Evolutionary conservation across 345 rosid species (phyloP).

Genomic region (Boechera retrofracta): DNA sequence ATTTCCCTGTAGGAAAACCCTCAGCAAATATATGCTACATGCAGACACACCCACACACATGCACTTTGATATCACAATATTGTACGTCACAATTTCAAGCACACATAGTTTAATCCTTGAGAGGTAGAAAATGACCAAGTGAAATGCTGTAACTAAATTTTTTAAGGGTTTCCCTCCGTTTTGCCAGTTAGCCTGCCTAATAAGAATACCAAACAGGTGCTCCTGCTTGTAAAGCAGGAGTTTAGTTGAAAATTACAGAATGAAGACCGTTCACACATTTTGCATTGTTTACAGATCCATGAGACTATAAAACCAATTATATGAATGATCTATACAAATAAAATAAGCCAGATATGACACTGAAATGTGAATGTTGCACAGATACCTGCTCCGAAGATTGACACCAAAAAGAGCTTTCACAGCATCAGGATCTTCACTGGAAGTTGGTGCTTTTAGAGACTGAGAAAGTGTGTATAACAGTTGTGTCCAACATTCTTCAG

Average conservation of each 20-base stretch:
- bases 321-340: slow-evolving; percentile 11
- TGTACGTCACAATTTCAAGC: slow-evolving; percentile 12
- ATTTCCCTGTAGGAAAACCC: slow-evolving; percentile 15
- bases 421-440: slow-evolving; percentile 72
- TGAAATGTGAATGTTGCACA: not conserved
- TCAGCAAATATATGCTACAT: slow-evolving; percentile 6
- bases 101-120: not conserved
- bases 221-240: not conserved
- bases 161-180: not conserved
- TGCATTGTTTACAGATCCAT: not conserved
- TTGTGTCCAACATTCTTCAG: slow-evolving; percentile 99
- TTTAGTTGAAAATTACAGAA: slow-evolving; percentile 12
- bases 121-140: not conserved
- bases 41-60: slow-evolving; percentile 3
- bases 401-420: slow-evolving; percentile 84
- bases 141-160: not conserved
- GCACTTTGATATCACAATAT: not conserved
- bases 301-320: slow-evolving; percentile 11
- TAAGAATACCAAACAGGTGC: slow-evolving; percentile 21
- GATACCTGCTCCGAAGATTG: slow-evolving; percentile 85
- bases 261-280: not conserved
- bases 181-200: not conserved
- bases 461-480: slow-evolving; percentile 91
- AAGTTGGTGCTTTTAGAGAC: slow-evolving; percentile 68
- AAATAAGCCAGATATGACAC: slow-evolving; percentile 6